Evolutionary conservation across 148 eudicot species (phyloP), one percentile per base, ranked within the genome.

Genomic region (Rhododendron mucronatum): DNA sequence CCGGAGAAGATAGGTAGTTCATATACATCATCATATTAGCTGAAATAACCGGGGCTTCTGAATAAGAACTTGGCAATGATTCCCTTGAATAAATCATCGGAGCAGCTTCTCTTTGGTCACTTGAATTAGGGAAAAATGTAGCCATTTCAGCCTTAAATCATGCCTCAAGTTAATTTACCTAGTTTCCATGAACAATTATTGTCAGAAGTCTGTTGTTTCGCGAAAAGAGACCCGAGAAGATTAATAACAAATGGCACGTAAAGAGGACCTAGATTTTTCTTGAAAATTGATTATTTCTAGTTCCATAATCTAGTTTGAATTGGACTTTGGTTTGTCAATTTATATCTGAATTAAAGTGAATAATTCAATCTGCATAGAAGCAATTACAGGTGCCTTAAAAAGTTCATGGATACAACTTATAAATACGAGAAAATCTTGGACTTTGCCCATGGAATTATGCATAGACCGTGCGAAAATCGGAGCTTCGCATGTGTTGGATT

Each of bases 1-100:
- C 91, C 2, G 90, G 84, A 20, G 94, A 85, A 86, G 94, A 82
- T 51, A 88, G 47, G 82, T 80, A 90, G 89, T 89, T 91, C 91
- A 85, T 91, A 65, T 90, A 91, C 88, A 89, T 88, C 88, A 88
- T 90, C 89, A 84, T 83, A 80, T 88, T 91, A 28, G 85, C 65
- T 9, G 89, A 78, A 44, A 85, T 84, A 59, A 84, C 80, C 0
- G 89, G 89, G 16, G 89, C 15, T 45, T 88, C 91, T 71, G 91
- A 89, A 50, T 86, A 83, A 33, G 92, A 86, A 82, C 53, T 55
- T 15, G 88, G 87, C 81, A 85, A 78, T 47, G 88, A 73, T 61
- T 90, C 91, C 84, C 90, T 87, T 55, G 81, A 37, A 61, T 90
- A 86, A 45, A 86, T 45, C 82, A 84, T 87, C 28, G 90, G 82